phyloP scores from a whole-genome alignment of 192 early-diverging fungal species.

The Lobosporangium transversale region DNA sequence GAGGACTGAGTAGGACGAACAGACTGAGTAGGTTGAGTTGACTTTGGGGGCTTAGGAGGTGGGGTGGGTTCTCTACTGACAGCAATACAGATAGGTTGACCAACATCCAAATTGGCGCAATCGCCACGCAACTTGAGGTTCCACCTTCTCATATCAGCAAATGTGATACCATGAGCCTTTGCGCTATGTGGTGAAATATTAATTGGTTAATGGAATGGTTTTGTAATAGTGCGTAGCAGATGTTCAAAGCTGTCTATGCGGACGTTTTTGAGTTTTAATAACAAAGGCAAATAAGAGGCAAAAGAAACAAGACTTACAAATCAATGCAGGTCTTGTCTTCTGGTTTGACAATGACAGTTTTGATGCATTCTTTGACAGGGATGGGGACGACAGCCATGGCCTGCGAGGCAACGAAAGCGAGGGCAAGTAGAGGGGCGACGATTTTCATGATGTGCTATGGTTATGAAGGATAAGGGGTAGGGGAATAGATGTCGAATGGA shows the following conservation, averaged over 20 bases:
- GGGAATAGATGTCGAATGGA: background rate
- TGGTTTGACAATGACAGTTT: constrained; percentile 38
- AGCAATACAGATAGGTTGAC: constrained; percentile 19
- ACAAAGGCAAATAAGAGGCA: background rate
- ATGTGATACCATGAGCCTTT: constrained; percentile 16
- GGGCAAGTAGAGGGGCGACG: constrained; percentile 26
- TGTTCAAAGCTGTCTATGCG: background rate
- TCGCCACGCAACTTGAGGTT: constrained; percentile 29
- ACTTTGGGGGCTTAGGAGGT: background rate
- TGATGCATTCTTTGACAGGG: constrained; percentile 30
- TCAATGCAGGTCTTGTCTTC: constrained; percentile 30
- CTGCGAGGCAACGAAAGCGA: constrained; percentile 40
- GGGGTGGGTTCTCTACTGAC: background rate
- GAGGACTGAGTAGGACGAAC: background rate
- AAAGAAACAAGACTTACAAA: constrained; percentile 15
- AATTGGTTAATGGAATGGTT: background rate
- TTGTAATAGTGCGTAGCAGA: background rate
- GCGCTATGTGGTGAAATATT: constrained; percentile 9
- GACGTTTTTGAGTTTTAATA: background rate
- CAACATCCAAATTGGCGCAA: constrained; percentile 47
- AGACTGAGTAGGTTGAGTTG: background rate
- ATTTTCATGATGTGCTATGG: constrained; percentile 28
- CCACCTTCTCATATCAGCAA: constrained; percentile 22
- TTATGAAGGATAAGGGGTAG: constrained; percentile 2
- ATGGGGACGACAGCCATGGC: constrained; percentile 44